A percentile compares a stretch with the other conserved stretches of the same genome.
These are phyloP conservation scores for Xylariaceae sp. DNA, from an alignment of 2,329 filamentous ascomycete genomes.

Conservation along the genomic window DNA sequence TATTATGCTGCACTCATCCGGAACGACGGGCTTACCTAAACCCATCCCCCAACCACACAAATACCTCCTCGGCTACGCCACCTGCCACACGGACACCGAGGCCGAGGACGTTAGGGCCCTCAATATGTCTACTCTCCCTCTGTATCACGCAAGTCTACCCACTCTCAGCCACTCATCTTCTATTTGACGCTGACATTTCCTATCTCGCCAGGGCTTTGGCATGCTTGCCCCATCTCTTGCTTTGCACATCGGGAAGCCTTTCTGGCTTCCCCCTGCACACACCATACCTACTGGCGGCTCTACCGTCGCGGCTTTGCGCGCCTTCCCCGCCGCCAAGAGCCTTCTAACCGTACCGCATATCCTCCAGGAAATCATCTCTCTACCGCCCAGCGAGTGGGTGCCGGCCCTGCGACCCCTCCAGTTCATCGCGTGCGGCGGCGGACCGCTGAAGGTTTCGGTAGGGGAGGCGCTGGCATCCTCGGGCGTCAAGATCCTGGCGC, in stretches of 20 bases:
- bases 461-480: slow-evolving; percentile 18
- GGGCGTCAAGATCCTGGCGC: slow-evolving; percentile 38
- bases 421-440: slow-evolving; percentile 40
- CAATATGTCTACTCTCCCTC: slow-evolving; percentile 39
- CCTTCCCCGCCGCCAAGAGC: not conserved
- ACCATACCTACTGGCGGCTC: not conserved
- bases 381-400: not conserved
- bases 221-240: not conserved
- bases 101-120: slow-evolving; percentile 24
- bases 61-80: slow-evolving; percentile 35
- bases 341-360: slow-evolving; percentile 6
- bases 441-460: slow-evolving; percentile 27
- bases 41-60: slow-evolving; percentile 38
- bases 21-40: slow-evolving; percentile 41
- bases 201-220: not conserved
- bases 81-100: slow-evolving; percentile 32
- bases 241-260: not conserved
- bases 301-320: not conserved
- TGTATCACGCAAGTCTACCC: slow-evolving; percentile 39
- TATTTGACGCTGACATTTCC: slow-evolving; percentile 33
- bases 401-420: slow-evolving; percentile 29
- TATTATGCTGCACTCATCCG: slow-evolving; percentile 40
- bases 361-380: not conserved
- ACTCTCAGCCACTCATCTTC: slow-evolving; percentile 32
- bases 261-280: not conserved